These are phyloP conservation scores for Acacia pycnantha DNA, from an alignment of 331 rosid species.

Conservation along the genomic window DNA sequence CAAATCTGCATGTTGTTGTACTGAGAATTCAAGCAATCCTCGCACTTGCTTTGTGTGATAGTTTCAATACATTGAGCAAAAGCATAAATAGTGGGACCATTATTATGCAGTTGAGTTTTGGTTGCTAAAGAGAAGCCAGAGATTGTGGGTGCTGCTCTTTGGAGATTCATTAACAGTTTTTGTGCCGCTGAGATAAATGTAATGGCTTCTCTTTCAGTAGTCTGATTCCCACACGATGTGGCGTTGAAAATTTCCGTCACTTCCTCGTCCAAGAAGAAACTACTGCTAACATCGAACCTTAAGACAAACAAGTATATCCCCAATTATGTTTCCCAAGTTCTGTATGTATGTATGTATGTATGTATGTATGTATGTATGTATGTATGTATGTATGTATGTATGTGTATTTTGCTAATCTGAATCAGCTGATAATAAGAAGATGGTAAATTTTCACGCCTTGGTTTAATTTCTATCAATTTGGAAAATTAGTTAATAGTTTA, in stretches of 20 bases:
- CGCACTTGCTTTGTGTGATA: slow-evolving; percentile 26
- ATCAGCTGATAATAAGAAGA: too few relatives aligned
- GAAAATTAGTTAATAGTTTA: too few relatives aligned
- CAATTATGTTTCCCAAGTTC: background rate
- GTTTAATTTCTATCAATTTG: too few relatives aligned
- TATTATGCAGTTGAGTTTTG: background rate
- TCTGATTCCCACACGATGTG: slow-evolving; percentile 32
- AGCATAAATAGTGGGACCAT: slow-evolving; percentile 30
- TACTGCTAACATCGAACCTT: background rate
- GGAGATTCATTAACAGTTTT: slow-evolving; percentile 31
- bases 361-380: too few relatives aligned
- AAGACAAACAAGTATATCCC: background rate
- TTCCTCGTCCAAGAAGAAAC: background rate
- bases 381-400: too few relatives aligned
- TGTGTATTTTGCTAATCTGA: too few relatives aligned
- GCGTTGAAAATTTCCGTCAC: background rate
- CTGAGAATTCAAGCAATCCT: slow-evolving; percentile 36
- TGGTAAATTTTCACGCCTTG: too few relatives aligned
- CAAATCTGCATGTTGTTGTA: slow-evolving; percentile 33
- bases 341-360: too few relatives aligned
- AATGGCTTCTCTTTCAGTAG: background rate
- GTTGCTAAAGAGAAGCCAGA: too few relatives aligned
- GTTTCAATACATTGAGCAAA: slow-evolving; percentile 52
- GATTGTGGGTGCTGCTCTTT: slow-evolving; percentile 32
- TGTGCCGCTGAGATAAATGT: slow-evolving; percentile 23